These are phyloP conservation scores for Geotrichum ghanense DNA, from an alignment of 805 yeast species.

Conservation along the genomic window DNA sequence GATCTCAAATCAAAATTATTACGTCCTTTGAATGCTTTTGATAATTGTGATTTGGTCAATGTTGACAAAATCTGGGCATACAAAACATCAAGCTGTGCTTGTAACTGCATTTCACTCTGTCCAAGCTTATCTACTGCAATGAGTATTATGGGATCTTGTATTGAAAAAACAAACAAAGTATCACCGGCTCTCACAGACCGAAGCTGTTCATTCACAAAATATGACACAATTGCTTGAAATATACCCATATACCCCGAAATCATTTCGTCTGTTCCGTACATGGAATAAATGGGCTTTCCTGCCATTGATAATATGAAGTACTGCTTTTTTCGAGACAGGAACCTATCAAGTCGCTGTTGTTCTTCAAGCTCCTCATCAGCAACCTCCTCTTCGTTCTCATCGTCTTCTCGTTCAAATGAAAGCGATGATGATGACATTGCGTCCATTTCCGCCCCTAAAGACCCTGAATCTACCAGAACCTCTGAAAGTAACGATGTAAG, in stretches of 20 bases:
- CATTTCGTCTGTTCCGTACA: constrained; percentile 59
- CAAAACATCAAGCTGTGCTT: constrained; percentile 57
- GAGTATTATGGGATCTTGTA: constrained; percentile 58
- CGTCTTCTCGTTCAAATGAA: not conserved
- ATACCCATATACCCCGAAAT: constrained; percentile 67
- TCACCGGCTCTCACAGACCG: constrained; percentile 40
- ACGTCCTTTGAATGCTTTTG: constrained; percentile 53
- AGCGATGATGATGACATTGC: not conserved
- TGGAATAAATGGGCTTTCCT: constrained; percentile 78
- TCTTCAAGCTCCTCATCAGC: constrained; percentile 22
- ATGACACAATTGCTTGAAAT: constrained; percentile 65
- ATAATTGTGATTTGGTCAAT: constrained; percentile 67
- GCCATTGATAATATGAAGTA: constrained; percentile 72
- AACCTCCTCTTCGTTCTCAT: constrained; percentile 13
- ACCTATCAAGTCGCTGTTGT: constrained; percentile 19
- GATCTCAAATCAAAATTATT: constrained; percentile 76
- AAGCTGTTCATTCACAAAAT: constrained; percentile 38
- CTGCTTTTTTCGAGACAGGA: constrained; percentile 42
- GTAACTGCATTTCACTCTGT: constrained; percentile 31
- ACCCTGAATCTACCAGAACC: constrained; percentile 6
- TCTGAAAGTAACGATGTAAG: constrained; percentile 8
- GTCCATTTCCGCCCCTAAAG: constrained; percentile 6
- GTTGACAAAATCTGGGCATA: constrained; percentile 75
- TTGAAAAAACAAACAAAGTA: constrained; percentile 45
- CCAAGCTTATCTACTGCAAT: constrained; percentile 43